Evolutionary conservation across 495 filamentous ascomycete genomes (phyloP).

Genomic region (Aspergillus asperescens): DNA sequence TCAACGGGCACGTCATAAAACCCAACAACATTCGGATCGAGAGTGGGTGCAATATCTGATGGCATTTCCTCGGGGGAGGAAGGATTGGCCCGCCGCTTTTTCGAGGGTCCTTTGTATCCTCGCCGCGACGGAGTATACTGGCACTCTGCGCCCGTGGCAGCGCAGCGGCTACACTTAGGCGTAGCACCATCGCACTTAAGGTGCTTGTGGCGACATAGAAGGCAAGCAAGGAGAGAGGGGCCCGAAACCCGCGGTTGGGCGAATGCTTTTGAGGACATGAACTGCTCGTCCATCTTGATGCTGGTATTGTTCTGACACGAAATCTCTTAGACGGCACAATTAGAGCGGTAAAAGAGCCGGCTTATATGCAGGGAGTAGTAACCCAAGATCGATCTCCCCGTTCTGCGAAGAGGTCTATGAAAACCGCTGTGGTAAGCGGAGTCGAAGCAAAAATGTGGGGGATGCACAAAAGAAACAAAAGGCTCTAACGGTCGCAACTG

Average conservation of each 20-base stretch:
- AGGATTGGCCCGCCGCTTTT: conserved; percentile 42
- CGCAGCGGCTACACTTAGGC: conserved; percentile 41
- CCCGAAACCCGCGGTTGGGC: conserved; percentile 22
- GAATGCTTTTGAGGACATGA: conserved; percentile 8
- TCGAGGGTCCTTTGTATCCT: conserved; percentile 44
- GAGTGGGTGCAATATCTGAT: conserved; percentile 19
- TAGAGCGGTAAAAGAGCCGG: background rate
- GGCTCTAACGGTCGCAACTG: background rate
- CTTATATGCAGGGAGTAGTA: background rate
- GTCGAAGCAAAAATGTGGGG: background rate
- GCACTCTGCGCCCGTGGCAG: conserved; percentile 29
- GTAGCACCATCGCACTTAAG: conserved; percentile 48
- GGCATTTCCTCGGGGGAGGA: conserved; percentile 28
- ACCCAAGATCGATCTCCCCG: background rate
- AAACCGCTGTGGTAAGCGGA: background rate
- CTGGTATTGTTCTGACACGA: background rate
- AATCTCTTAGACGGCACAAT: background rate
- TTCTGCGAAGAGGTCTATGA: background rate
- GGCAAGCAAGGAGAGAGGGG: conserved; percentile 49
- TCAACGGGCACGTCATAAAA: conserved; percentile 27
- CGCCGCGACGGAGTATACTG: conserved; percentile 45
- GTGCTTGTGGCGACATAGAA: conserved; percentile 55
- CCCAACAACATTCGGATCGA: conserved; percentile 16
- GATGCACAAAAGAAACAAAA: background rate
- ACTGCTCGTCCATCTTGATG: conserved; percentile 20